Percentiles rank a stretch among this genome's conserved stretches.
These are phyloP conservation scores for Cordyceps militaris DNA, from an alignment of 2,329 filamentous ascomycete genomes.

Conservation along the genomic window DNA sequence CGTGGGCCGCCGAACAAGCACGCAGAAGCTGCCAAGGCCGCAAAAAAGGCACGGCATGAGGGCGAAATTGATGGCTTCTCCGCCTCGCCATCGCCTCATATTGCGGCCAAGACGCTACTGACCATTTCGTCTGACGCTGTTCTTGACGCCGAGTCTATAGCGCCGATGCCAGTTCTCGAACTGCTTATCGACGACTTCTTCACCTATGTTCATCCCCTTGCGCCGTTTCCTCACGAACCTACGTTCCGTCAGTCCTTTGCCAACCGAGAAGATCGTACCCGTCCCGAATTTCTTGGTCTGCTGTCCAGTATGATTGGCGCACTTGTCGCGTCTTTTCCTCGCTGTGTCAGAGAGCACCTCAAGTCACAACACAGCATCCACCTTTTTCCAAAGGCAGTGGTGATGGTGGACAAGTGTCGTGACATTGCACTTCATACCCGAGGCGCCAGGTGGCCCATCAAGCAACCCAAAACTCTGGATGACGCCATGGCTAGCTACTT, in stretches of 20 bases:
- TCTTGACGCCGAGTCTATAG: constrained; percentile 63
- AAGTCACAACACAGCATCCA: constrained; percentile 57
- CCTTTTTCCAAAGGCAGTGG: constrained; percentile 61
- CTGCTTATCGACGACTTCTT: constrained; percentile 75
- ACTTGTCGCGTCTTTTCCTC: constrained; percentile 69
- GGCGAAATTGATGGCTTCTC: constrained; percentile 16
- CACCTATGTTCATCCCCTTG: constrained; percentile 71
- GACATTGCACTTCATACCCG: constrained; percentile 62
- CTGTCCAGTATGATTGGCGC: constrained; percentile 67
- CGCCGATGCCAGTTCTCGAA: constrained; percentile 59
- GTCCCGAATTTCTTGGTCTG: constrained; percentile 61
- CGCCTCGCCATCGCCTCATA: constrained; percentile 37
- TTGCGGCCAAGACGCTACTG: constrained; percentile 42
- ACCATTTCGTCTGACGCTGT: constrained; percentile 34
- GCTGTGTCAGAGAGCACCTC: constrained; percentile 62
- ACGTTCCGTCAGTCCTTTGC: constrained; percentile 65
- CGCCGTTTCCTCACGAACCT: constrained; percentile 72
- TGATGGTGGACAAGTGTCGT: constrained; percentile 64
- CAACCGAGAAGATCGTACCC: constrained; percentile 58
- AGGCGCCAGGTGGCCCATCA: constrained; percentile 45
- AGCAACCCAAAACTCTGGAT: constrained; percentile 42
- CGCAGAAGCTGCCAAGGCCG: constrained; percentile 47
- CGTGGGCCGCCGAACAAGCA: constrained; percentile 54
- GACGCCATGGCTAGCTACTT: constrained; percentile 70
- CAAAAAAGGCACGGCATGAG: constrained; percentile 40